phyloP scores from a whole-genome alignment of 192 early-diverging fungal species.

The Dimargaris verticillata region DNA sequence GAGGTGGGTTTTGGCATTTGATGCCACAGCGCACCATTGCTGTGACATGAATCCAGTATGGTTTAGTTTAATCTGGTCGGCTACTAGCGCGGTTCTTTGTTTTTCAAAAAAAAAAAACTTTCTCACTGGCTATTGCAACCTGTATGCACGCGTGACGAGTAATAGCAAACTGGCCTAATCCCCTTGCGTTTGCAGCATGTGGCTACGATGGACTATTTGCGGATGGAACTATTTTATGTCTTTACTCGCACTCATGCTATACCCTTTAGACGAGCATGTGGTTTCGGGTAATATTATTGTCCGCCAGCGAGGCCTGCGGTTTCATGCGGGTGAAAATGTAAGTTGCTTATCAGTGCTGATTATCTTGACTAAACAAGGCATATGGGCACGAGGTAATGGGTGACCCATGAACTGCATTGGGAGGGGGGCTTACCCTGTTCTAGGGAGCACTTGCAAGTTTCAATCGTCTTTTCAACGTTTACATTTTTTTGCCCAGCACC shows the following conservation, averaged over 20 bases:
- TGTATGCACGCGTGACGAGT: background rate
- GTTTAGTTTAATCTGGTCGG: too few species aligned
- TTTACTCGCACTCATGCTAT: background rate
- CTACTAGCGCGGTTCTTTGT: background rate
- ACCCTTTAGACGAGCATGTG: slow-evolving; percentile 40
- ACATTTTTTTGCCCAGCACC: too few species aligned
- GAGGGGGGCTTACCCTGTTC: too few species aligned
- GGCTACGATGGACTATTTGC: background rate
- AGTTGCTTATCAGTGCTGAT: background rate
- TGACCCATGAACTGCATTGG: too few species aligned
- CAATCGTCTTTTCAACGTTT: too few species aligned
- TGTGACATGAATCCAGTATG: too few species aligned
- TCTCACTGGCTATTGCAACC: background rate
- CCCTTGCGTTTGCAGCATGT: background rate
- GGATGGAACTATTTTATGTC: background rate
- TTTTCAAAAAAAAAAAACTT: background rate
- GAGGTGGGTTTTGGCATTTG: slow-evolving; percentile 18
- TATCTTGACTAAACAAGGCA: too few species aligned
- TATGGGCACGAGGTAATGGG: too few species aligned
- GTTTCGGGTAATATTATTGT: slow-evolving; percentile 65
- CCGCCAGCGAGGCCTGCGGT: slow-evolving; percentile 61
- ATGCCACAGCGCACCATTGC: too few species aligned
- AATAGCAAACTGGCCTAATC: background rate
- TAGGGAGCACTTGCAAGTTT: too few species aligned
- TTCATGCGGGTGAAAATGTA: slow-evolving; percentile 65